These are phyloP conservation scores for Vitis hybrid DNA, from an alignment of 177 flowering plant species.

Conservation along the genomic window DNA sequence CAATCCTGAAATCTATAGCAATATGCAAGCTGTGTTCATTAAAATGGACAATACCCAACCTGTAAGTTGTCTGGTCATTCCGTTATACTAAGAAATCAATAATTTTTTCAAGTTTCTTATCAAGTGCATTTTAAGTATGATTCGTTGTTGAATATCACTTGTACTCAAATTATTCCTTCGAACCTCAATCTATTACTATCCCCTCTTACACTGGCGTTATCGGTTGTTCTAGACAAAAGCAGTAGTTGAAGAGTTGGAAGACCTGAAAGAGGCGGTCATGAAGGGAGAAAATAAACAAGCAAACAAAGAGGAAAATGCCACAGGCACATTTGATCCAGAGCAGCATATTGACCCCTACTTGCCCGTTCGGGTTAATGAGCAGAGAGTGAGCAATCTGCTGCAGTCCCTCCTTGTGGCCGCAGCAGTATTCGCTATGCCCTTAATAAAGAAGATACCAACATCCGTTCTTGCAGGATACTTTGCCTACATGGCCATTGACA, in stretches of 20 bases:
- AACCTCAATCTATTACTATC: too few relatives aligned
- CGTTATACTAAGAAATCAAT: background rate
- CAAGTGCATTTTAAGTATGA: too few relatives aligned
- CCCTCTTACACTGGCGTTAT: too few relatives aligned
- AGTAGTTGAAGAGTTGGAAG: slow-evolving; percentile 52
- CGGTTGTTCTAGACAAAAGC: slow-evolving; percentile 26
- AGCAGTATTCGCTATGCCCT: slow-evolving; percentile 54
- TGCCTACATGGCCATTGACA: slow-evolving; percentile 91
- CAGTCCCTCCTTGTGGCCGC: slow-evolving; percentile 72
- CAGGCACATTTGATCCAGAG: slow-evolving; percentile 62
- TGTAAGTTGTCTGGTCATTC: slow-evolving; percentile 36
- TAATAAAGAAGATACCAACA: slow-evolving; percentile 72
- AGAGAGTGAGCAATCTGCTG: slow-evolving; percentile 75
- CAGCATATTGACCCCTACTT: slow-evolving; percentile 69
- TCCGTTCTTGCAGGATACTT: slow-evolving; percentile 95
- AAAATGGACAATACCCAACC: slow-evolving; percentile 54
- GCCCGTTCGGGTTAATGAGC: slow-evolving; percentile 93
- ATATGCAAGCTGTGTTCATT: slow-evolving; percentile 73
- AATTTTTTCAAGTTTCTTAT: too few relatives aligned
- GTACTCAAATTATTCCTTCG: too few relatives aligned
- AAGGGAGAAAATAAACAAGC: slow-evolving; percentile 32
- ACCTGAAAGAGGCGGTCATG: slow-evolving; percentile 67
- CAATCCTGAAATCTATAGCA: slow-evolving; percentile 70
- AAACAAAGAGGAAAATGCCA: slow-evolving; percentile 19
- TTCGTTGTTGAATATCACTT: too few relatives aligned